Evolutionary conservation across 2,329 filamentous ascomycete genomes (phyloP).

Genomic region (Colletotrichum lindemuthianum): DNA sequence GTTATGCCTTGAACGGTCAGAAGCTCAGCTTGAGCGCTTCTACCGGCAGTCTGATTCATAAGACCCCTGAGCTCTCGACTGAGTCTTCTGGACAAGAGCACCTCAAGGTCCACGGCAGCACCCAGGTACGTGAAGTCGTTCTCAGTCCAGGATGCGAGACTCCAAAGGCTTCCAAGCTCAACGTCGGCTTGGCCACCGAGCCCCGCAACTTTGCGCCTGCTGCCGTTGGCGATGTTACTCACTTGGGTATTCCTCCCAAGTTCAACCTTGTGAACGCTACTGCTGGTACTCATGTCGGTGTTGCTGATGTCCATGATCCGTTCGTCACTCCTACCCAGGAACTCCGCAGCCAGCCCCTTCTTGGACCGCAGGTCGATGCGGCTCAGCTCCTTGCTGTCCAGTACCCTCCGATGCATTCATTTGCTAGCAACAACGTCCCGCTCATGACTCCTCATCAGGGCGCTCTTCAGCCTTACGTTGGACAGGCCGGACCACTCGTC

Average conservation of each 20-base stretch:
- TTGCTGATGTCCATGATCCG: slow-evolving; percentile 2
- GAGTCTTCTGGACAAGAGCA: too few species aligned
- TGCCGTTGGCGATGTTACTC: slow-evolving; percentile 40
- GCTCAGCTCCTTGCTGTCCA: slow-evolving; percentile 21
- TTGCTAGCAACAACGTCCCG: neutral
- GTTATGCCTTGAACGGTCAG: neutral
- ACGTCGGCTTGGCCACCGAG: slow-evolving; percentile 47
- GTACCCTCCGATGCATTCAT: neutral
- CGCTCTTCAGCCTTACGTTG: neutral
- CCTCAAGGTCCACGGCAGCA: too few species aligned
- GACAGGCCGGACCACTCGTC: slow-evolving; percentile 21
- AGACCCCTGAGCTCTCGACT: neutral
- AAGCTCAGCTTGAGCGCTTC: slow-evolving; percentile 27
- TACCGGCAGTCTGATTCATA: slow-evolving; percentile 16
- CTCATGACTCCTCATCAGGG: neutral
- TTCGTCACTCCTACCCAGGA: slow-evolving; percentile 8
- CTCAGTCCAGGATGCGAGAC: slow-evolving; percentile 23
- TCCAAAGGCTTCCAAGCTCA: neutral
- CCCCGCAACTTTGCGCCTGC: slow-evolving; percentile 55
- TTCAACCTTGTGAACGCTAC: slow-evolving; percentile 43
- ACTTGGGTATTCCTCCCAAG: slow-evolving; percentile 48
- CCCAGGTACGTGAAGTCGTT: neutral
- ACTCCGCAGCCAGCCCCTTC: slow-evolving; percentile 1
- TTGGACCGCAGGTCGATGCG: slow-evolving; percentile 19
- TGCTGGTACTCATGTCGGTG: neutral